A percentile compares a stretch with the other conserved stretches of the same genome.
Conservation (phyloP, 345 rosid genomes). For the Moricandia moricandioides region DNA sequence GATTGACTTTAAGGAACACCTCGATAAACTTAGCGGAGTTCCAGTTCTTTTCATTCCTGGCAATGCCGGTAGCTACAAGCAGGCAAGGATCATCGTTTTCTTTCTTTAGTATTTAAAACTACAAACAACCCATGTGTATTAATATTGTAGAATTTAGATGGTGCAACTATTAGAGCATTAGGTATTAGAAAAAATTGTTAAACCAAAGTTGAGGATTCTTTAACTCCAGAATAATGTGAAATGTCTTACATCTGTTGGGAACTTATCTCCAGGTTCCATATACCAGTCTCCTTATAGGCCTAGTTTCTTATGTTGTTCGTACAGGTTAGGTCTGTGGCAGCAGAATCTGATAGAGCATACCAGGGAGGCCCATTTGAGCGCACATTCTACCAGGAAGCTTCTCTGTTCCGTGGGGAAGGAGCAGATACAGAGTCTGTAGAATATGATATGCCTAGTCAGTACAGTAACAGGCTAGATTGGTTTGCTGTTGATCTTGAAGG, state of each 20-base stretch:
- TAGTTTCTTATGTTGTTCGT: conserved; percentile 11
- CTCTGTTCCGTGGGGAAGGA: conserved; percentile 47
- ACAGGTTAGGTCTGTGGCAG: conserved; percentile 91
- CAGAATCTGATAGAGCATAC: conserved; percentile 89
- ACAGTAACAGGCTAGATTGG: conserved; percentile 74
- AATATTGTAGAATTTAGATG: neutral
- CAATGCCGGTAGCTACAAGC: conserved; percentile 94
- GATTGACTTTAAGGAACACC: conserved; percentile 74
- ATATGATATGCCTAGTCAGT: conserved; percentile 60
- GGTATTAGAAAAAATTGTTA: neutral
- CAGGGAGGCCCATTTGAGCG: conserved; percentile 83
- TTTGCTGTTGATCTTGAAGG: conserved; percentile 99
- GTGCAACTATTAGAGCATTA: neutral
- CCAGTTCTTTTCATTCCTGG: conserved; percentile 97
- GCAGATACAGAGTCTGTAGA: conserved; percentile 37
- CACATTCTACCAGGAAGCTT: conserved; percentile 70
- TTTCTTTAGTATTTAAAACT: neutral
- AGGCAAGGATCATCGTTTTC: conserved; percentile 46
- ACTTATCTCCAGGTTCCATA: conserved; percentile 4
- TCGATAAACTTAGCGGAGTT: conserved; percentile 76
- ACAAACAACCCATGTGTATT: neutral
- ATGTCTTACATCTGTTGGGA: neutral
- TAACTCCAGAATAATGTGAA: neutral
- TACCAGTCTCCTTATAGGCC: neutral
- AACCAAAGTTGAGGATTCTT: neutral